Percentiles rank a stretch among this genome's conserved stretches.
Conservation (phyloP, 164 flowering plant species). For the Sedum album region DNA sequence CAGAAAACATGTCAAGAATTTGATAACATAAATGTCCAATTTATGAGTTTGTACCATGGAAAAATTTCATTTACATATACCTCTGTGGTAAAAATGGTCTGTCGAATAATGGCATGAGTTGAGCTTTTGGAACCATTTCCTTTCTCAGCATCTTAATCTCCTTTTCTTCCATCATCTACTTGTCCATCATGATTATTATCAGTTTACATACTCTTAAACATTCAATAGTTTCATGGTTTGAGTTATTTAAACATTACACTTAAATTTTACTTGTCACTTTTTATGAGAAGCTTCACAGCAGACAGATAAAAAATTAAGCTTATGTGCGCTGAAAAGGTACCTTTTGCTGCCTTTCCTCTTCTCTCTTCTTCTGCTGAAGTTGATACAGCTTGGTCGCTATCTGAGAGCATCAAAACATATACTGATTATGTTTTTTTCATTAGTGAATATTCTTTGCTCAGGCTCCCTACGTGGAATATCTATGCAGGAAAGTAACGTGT, state of each 20-base stretch:
- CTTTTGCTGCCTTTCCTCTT: slow-evolving; percentile 47
- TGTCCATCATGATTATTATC: neutral
- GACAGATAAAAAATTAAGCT: neutral
- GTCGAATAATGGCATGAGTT: slow-evolving; percentile 72
- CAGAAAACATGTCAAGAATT: no score
- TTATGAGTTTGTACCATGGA: neutral
- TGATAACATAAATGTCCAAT: neutral
- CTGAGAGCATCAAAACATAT: slow-evolving; percentile 17
- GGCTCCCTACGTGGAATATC: no score
- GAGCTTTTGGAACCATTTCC: slow-evolving; percentile 87
- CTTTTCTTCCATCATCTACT: slow-evolving; percentile 70
- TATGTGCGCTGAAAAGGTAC: slow-evolving; percentile 18
- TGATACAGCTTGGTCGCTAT: slow-evolving; percentile 44
- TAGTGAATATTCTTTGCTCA: no score
- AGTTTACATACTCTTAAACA: neutral
- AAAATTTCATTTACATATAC: slow-evolving; percentile 17
- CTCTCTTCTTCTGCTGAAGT: slow-evolving; percentile 39
- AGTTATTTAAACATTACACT: neutral
- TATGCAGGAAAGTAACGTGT: neutral
- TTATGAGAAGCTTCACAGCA: no score
- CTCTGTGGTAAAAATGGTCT: slow-evolving; percentile 78
- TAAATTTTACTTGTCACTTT: neutral
- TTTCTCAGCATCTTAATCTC: slow-evolving; percentile 61
- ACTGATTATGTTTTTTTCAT: neutral
- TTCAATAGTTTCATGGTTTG: neutral